Percentiles rank a stretch among this genome's conserved stretches.
Evolutionary conservation across 1,284 basidiomycete species (phyloP).

Genomic region (Boletus semigastroideus): DNA sequence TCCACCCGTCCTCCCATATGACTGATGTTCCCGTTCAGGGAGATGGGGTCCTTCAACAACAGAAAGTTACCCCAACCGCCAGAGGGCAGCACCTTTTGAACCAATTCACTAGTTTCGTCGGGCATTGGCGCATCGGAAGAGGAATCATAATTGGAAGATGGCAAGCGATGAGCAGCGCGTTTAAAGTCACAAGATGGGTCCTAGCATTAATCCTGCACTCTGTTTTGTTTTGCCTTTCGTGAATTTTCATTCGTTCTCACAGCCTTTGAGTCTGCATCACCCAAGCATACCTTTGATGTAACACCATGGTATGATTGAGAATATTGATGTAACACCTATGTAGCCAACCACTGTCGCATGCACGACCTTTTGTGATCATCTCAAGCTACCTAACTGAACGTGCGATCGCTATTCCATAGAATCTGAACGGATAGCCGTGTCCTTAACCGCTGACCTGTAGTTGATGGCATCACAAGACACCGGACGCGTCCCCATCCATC

Average conservation of each 20-base stretch:
- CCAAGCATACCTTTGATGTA: not conserved
- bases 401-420: too few relatives aligned
- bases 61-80: constrained; percentile 94
- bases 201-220: constrained; percentile 21
- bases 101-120: not conserved
- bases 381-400: too few relatives aligned
- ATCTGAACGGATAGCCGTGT: too few relatives aligned
- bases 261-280: not conserved
- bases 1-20: not conserved
- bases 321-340: not conserved
- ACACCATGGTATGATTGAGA: not conserved
- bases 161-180: constrained; percentile 11
- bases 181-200: constrained; percentile 13
- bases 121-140: constrained; percentile 6
- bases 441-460: too few relatives aligned
- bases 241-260: constrained; percentile 16
- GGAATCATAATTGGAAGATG: constrained; percentile 12
- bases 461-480: too few relatives aligned
- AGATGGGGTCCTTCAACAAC: constrained; percentile 92
- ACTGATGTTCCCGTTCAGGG: constrained; percentile 49
- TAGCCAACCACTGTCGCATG: too few relatives aligned
- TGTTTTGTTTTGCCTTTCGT: constrained; percentile 15
- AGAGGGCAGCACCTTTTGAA: constrained; percentile 76
- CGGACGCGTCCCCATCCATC: too few relatives aligned
- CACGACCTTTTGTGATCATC: too few relatives aligned